These are phyloP conservation scores for Coffea eugenioides DNA, from an alignment of 257 asterid genomes.

Conservation along the genomic window DNA sequence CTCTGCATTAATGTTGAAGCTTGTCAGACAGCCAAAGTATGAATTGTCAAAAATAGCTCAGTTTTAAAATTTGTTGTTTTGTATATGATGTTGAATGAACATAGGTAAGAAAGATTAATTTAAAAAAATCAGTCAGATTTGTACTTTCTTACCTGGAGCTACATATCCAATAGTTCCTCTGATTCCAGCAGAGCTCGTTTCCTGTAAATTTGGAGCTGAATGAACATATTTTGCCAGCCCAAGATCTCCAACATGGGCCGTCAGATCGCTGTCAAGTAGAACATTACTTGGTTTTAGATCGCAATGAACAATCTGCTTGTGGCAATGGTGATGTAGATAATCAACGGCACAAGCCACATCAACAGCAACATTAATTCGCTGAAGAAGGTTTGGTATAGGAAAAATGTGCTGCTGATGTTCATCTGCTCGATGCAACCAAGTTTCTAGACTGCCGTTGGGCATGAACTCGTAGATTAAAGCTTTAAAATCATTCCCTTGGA, in stretches of 20 bases:
- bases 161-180: not conserved
- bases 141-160: not conserved
- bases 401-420: not conserved
- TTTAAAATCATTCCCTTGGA: not conserved
- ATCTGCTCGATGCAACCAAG: not conserved
- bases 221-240: not conserved
- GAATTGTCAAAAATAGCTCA: not conserved
- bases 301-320: not conserved
- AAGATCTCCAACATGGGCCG: not conserved
- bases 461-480: not conserved
- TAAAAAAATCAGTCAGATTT: too few relatives aligned
- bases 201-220: not conserved
- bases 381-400: not conserved
- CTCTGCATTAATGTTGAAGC: not conserved
- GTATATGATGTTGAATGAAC: not conserved
- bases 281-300: not conserved
- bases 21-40: not conserved
- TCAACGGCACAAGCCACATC: not conserved
- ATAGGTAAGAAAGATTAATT: too few relatives aligned
- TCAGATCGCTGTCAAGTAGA: not conserved
- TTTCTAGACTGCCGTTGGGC: not conserved
- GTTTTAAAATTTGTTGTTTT: not conserved
- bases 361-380: not conserved
- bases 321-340: not conserved
- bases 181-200: not conserved